Base-by-base conservation (phyloP, 495 filamentous ascomycete species). In the Annulohypoxylon stygium region DNA sequence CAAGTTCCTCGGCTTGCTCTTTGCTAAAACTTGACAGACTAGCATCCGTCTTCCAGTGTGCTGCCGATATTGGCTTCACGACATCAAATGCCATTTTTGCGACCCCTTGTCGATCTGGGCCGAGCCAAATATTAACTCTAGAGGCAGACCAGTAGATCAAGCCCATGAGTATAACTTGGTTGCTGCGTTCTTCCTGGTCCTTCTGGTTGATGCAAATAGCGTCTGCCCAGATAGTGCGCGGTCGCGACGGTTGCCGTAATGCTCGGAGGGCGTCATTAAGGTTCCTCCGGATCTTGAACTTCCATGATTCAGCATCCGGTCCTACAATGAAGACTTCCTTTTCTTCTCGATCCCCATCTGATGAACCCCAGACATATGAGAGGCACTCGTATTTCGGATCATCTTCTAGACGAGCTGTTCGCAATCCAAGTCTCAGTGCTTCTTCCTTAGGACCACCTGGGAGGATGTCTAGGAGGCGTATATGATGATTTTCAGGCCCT, bases 51-150 rank as follows among this genome's bases (percentile, higher is more conserved):
- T 8, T 37, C 53, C 53, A 57, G 11, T 57, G 33, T 20, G 53
- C 53, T 1, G 33, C 53, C 12, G 53, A 57, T 37, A 57, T 57
- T n/a, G 53, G 53, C 9, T 20, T 37, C 16, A 57, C 33, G 33
- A 30, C 53, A 10, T 57, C 53, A 30, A 57, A 37, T 37, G 53
- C 53, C 33, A n/a, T 37, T 16, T 57, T 57, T 2, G 53, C 53
- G 11, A 57, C 30, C 7, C 53, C 26, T 11, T 30, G 53, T 10
- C n/a, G 30, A 23, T 57, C 53, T 6, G 33, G 14, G 4, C 53
- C 53, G 1, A 57, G 53, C 53, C 53, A 57, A n/a, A 57, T 57
- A 37, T 57, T 57, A n/a, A 57, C 53, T n/a, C 53, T 33, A 9
- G 53, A 57, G 2, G 53, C 53, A n/a, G 53, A 37, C 53, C 53